These are phyloP conservation scores for Talaromyces sp. DNA, from an alignment of 2,329 filamentous ascomycete genomes.

Conservation along the genomic window DNA sequence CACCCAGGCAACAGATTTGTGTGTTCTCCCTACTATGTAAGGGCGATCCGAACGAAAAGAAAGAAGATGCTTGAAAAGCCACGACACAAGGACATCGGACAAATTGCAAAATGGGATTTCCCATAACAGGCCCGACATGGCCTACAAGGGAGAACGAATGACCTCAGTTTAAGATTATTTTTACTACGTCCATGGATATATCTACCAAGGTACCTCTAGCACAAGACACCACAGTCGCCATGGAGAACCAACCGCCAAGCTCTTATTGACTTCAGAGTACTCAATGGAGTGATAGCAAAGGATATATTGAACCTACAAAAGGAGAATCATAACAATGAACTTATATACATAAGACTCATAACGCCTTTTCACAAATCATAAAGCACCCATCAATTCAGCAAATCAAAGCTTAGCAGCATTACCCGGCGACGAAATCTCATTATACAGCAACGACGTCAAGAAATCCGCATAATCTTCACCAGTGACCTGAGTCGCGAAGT, in stretches of 20 bases:
- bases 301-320: neutral
- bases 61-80: neutral
- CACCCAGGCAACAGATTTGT: neutral
- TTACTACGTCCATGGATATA: neutral
- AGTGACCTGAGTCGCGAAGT: conserved; percentile 89
- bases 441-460: conserved; percentile 54
- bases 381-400: neutral
- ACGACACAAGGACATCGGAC: neutral
- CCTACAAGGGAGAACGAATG: neutral
- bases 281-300: too few relatives aligned
- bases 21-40: neutral
- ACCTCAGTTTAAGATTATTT: neutral
- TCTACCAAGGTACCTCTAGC: neutral
- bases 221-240: neutral
- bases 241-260: neutral
- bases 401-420: conserved; percentile 64
- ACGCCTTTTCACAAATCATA: conserved; percentile 11
- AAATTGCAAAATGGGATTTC: neutral
- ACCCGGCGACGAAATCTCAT: conserved; percentile 58
- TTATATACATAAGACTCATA: conserved; percentile 8
- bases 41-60: neutral
- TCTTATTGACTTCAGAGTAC: too few relatives aligned
- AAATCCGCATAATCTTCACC: conserved; percentile 98
- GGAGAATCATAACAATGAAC: neutral
- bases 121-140: neutral